These are phyloP conservation scores for Botrytis byssoidea DNA, from an alignment of 2,329 filamentous ascomycete species.

Conservation along the genomic window DNA sequence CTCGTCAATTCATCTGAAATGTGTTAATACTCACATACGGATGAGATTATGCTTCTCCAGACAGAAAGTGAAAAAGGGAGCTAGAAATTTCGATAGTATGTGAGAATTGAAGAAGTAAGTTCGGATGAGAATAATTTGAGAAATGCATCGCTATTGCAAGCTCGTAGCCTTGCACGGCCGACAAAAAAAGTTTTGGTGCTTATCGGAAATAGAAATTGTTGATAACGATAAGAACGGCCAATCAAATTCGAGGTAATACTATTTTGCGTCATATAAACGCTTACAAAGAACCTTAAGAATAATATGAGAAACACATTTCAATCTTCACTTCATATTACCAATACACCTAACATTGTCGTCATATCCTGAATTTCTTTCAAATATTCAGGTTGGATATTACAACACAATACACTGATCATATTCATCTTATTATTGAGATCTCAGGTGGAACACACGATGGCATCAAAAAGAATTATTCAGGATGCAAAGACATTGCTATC, in stretches of 20 bases:
- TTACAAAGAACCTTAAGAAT: conserved; percentile 8
- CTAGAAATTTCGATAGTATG: background rate
- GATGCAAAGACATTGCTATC: conserved; percentile 28
- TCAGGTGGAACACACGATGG: conserved; percentile 26
- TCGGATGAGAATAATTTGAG: background rate
- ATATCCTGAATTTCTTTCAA: no score
- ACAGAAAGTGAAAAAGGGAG: background rate
- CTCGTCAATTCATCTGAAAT: background rate
- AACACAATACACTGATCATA: background rate
- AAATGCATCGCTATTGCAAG: background rate
- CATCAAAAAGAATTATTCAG: conserved; percentile 31
- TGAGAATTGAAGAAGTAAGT: background rate
- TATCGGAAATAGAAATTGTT: background rate
- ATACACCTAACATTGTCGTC: background rate
- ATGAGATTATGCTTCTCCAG: background rate
- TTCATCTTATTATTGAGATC: background rate
- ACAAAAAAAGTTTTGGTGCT: conserved; percentile 4
- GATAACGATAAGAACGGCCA: conserved; percentile 1
- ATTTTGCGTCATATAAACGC: conserved; percentile 10
- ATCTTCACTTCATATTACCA: background rate
- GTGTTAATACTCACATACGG: background rate
- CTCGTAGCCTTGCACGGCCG: background rate
- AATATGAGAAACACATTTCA: conserved; percentile 3
- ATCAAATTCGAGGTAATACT: background rate
- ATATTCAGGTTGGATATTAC: background rate